These are phyloP conservation scores for Drosera capensis DNA, from an alignment of 148 eudicot genomes.

Conservation along the genomic window DNA sequence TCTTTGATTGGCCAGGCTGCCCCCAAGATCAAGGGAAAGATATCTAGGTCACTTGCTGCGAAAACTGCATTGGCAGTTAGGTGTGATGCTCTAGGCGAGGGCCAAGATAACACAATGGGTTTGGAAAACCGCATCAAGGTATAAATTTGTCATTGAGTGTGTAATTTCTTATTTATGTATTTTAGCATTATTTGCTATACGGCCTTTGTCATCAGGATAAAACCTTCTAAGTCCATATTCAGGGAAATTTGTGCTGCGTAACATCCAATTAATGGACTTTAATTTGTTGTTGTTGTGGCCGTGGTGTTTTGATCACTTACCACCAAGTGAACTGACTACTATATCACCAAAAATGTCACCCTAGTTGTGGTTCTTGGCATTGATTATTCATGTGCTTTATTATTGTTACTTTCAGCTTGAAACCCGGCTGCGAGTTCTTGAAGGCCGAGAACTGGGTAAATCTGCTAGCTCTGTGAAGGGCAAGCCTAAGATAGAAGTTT, in stretches of 20 bases:
- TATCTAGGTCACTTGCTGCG: conserved; percentile 87
- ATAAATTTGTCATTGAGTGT: not conserved
- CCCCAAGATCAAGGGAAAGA: conserved; percentile 86
- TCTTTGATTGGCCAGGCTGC: conserved; percentile 95
- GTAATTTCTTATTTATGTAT: no score
- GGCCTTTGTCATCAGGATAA: no score
- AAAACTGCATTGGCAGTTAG: conserved; percentile 83
- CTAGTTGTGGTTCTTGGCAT: no score
- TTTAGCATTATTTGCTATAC: no score
- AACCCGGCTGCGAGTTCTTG: conserved; percentile 69
- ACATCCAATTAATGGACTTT: no score
- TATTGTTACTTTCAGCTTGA: conserved; percentile 38
- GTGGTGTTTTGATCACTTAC: no score
- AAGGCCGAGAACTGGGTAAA: conserved; percentile 71
- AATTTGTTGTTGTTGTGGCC: not conserved
- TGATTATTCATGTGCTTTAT: not conserved
- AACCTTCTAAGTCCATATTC: no score
- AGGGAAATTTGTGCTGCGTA: no score
- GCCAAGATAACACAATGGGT: conserved; percentile 78
- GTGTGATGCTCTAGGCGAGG: conserved; percentile 84
- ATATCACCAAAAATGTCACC: no score
- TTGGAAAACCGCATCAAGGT: conserved; percentile 74
- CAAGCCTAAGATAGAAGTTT: conserved; percentile 82
- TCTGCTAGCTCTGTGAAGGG: conserved; percentile 95
- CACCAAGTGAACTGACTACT: no score